These are phyloP conservation scores for Cladosporium sp. DNA, from an alignment of 2,329 filamentous ascomycete genomes.

Conservation along the genomic window DNA sequence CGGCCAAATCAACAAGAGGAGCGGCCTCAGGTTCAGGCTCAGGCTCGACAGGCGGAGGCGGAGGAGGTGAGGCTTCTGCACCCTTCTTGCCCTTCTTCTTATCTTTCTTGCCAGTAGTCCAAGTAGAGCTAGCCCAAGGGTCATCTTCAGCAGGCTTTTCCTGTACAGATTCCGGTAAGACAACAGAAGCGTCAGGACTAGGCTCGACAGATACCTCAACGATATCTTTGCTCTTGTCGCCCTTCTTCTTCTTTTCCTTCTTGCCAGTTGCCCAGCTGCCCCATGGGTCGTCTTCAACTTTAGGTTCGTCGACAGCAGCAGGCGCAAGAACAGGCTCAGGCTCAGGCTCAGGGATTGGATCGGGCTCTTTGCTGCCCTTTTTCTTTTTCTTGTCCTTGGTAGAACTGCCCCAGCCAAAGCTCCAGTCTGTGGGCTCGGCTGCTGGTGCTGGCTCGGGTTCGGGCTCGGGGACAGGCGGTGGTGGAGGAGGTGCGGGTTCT, in stretches of 20 bases:
- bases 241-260: slow-evolving; percentile 48
- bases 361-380: slow-evolving; percentile 19
- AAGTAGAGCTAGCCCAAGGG: slow-evolving; percentile 16
- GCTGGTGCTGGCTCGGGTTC: slow-evolving; percentile 2
- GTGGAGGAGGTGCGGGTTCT: slow-evolving; percentile 3
- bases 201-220: slow-evolving; percentile 34
- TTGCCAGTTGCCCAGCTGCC: slow-evolving; percentile 55
- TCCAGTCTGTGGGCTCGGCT: slow-evolving; percentile 8
- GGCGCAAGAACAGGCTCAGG: slow-evolving; percentile 31
- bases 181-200: slow-evolving; percentile 32
- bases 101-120: slow-evolving; percentile 47
- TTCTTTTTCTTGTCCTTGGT: slow-evolving; percentile 23
- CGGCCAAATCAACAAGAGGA: slow-evolving; percentile 19
- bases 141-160: slow-evolving; percentile 35
- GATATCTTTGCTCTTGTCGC: slow-evolving; percentile 31
- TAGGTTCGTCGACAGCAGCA: slow-evolving; percentile 49
- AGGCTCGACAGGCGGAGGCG: slow-evolving; percentile 40
- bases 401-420: slow-evolving; percentile 12
- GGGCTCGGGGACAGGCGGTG: neutral
- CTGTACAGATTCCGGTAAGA: slow-evolving; percentile 39
- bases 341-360: slow-evolving; percentile 18
- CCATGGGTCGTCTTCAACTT: slow-evolving; percentile 43
- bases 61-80: slow-evolving; percentile 40
- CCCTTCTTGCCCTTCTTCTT: slow-evolving; percentile 52
- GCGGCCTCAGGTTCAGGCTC: slow-evolving; percentile 3